Percentiles rank a stretch among this genome's conserved stretches.
Evolutionary conservation across 73 alveolate genomes (phyloP).

Genomic region (Durusdinium trenchii): DNA sequence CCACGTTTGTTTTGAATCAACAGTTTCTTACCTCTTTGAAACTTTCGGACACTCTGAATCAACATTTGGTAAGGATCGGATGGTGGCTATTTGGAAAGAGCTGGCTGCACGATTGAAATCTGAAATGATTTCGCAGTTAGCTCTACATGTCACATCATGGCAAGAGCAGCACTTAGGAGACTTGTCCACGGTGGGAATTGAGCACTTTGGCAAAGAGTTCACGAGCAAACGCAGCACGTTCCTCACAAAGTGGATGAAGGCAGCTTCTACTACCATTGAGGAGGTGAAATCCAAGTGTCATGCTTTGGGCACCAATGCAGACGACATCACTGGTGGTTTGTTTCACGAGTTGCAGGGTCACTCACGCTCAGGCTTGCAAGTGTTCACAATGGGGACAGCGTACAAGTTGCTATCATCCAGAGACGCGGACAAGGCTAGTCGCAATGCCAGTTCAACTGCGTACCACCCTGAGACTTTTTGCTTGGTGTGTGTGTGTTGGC

Average conservation of each 20-base stretch:
- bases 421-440: background rate
- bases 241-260: background rate
- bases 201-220: background rate
- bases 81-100: too few relatives aligned
- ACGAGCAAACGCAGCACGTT: background rate
- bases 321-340: background rate
- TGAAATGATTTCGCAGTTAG: too few relatives aligned
- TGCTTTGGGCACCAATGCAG: background rate
- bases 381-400: slow-evolving; percentile 16
- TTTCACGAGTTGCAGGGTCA: background rate
- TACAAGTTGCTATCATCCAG: background rate
- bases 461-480: background rate
- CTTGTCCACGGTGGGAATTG: background rate
- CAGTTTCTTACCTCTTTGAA: too few relatives aligned
- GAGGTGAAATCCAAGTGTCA: background rate
- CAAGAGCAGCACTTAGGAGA: background rate
- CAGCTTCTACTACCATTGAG: background rate
- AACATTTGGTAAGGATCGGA: too few relatives aligned
- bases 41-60: too few relatives aligned
- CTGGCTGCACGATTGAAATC: too few relatives aligned
- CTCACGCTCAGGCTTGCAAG: background rate
- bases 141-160: too few relatives aligned
- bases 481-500: background rate
- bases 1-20: too few relatives aligned
- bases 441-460: background rate